Evolutionary conservation across 345 rosid species (phyloP), one percentile per base, ranked within the genome.

Genomic region (Arabis hirsuta): DNA sequence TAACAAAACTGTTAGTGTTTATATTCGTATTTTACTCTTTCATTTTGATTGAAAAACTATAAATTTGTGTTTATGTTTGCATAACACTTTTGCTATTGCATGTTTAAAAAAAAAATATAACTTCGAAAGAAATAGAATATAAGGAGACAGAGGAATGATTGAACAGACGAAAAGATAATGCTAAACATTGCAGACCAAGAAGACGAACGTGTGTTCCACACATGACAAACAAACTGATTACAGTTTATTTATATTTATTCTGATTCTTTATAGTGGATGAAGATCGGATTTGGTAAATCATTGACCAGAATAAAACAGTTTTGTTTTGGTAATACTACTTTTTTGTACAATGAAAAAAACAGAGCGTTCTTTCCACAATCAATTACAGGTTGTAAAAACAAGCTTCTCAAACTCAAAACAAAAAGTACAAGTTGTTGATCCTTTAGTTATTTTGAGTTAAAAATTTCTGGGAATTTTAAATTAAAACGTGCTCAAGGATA

Each of bases 151-250:
- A 27, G 29, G n/a, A n/a, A n/a, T n/a, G n/a, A n/a, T n/a, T n/a
- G n/a, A n/a, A n/a, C n/a, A n/a, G n/a, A n/a, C n/a, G n/a, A n/a
- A n/a, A n/a, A n/a, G n/a, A 59, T 59, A 60, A 27, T 14, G 24
- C 42, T n/a, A 43, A 46, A 43, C 26, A 24, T 29, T 34, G 38
- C 55, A 64, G 42, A 31, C 44, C n/a, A 48, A 19, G 3, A 31
- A 11, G 19, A 54, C 32, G n/a, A 5, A 67, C 72, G 62, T 67
- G 72, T 54, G 62, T 67, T 67, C 72, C 72, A 67, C 52, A n/a
- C n/a, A 55, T 42, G 51, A 42, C 43, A 67, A 53, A n/a, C 72
- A 27, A 12, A 14, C 24, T 39, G 6, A 16, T 34, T 34, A 3
- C 4, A 12, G 31, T 60, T 3, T 1, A 3, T 43, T 10, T 6